Conservation (phyloP, 306 rosid species). For the Boehmeria nivea region DNA sequence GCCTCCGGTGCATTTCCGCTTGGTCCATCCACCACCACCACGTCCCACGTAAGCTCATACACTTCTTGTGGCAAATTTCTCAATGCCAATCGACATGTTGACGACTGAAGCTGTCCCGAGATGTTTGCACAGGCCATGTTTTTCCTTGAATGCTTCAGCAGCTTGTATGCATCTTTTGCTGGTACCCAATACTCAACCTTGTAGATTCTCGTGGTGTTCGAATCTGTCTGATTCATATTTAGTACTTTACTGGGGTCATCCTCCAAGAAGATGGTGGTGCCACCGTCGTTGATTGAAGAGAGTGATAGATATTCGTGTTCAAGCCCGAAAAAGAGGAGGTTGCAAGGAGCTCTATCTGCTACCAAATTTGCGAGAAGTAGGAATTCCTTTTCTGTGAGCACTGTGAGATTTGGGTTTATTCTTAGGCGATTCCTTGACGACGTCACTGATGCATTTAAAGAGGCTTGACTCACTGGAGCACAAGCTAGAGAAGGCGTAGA, state of each 20-base stretch:
- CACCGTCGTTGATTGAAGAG: constrained; percentile 60
- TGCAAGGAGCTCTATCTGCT: constrained; percentile 65
- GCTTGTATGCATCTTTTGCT: constrained; percentile 62
- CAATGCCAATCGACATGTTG: constrained; percentile 76
- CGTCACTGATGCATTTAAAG: constrained; percentile 13
- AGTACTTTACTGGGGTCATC: constrained; percentile 40
- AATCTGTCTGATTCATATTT: constrained; percentile 27
- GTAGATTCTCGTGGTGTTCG: constrained; percentile 47
- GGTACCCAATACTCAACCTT: constrained; percentile 43
- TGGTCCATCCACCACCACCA: constrained; percentile 81
- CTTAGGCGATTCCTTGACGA: constrained; percentile 10
- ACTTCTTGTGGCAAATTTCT: constrained; percentile 60
- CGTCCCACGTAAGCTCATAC: constrained; percentile 65
- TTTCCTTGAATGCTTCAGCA: constrained; percentile 67
- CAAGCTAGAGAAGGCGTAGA: constrained; percentile 19
- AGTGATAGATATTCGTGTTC: constrained; percentile 58
- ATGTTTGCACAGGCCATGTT: constrained; percentile 43
- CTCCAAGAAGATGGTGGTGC: constrained; percentile 68
- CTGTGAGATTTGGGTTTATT: constrained; percentile 26
- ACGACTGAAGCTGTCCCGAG: constrained; percentile 40
- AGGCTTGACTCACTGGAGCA: background rate
- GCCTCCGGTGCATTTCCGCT: constrained; percentile 54
- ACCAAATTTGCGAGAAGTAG: constrained; percentile 50
- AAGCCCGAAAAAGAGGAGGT: constrained; percentile 79
- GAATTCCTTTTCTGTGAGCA: constrained; percentile 58